Conservation (phyloP, 345 rosid species). For the Aquilaria yunnanensis region DNA sequence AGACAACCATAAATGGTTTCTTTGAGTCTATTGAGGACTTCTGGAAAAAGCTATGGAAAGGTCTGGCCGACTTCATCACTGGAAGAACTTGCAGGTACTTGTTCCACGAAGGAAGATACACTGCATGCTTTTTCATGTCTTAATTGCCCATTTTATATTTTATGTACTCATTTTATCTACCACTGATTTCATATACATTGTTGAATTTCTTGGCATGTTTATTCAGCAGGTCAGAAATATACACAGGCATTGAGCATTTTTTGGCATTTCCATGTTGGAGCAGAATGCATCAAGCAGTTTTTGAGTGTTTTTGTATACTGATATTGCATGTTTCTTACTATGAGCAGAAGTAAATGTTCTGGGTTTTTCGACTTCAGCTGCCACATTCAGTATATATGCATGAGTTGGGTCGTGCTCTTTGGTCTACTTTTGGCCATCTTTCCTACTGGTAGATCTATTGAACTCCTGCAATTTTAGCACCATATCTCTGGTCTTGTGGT, state of each 20-base stretch:
- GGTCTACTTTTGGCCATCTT: conserved; percentile 66
- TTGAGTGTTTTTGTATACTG: conserved; percentile 1
- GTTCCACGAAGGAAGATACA: background rate
- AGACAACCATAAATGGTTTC: conserved; percentile 50
- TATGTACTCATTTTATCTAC: too few relatives aligned
- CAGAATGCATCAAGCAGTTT: background rate
- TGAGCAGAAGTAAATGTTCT: conserved; percentile 61
- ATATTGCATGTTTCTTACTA: conserved; percentile 8
- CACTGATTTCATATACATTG: too few relatives aligned
- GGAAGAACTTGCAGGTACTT: conserved; percentile 83
- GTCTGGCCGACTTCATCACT: conserved; percentile 60
- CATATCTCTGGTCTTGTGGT: background rate
- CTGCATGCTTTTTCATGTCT: too few relatives aligned
- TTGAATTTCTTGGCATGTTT: too few relatives aligned
- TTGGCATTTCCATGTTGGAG: too few relatives aligned
- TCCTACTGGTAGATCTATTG: conserved; percentile 51
- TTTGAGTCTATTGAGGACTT: conserved; percentile 51
- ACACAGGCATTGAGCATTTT: too few relatives aligned
- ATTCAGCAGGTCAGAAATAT: too few relatives aligned
- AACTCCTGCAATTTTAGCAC: background rate
- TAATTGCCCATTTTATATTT: too few relatives aligned
- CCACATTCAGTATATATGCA: conserved; percentile 83
- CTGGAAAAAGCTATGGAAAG: conserved; percentile 57
- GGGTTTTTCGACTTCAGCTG: conserved; percentile 86
- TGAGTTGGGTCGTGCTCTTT: conserved; percentile 82